phyloP scores from a whole-genome alignment of 495 filamentous ascomycete species.

The Letharia lupina region DNA sequence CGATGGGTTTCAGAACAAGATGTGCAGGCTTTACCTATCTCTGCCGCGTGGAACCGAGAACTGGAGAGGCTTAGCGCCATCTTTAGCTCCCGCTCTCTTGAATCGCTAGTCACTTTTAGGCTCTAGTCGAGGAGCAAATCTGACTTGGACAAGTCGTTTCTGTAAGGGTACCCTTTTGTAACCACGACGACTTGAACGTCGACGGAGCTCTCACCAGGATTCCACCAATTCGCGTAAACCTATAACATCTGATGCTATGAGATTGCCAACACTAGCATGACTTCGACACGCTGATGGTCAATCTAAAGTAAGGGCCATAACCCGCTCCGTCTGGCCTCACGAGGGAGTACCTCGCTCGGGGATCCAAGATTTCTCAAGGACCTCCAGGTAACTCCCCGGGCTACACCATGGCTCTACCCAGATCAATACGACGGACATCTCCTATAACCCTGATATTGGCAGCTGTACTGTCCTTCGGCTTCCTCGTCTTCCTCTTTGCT shows the following conservation, averaged over 20 bases:
- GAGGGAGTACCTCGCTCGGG: slow-evolving; percentile 2
- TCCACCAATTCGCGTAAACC: too few relatives aligned
- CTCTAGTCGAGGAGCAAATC: background rate
- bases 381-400: background rate
- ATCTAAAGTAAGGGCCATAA: background rate
- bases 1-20: too few relatives aligned
- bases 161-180: background rate
- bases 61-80: background rate
- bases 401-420: slow-evolving; percentile 42
- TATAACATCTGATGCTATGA: background rate
- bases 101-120: background rate
- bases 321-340: slow-evolving; percentile 1
- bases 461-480: slow-evolving; percentile 50
- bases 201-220: background rate
- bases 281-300: slow-evolving; percentile 7
- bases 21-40: too few relatives aligned
- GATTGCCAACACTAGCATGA: background rate
- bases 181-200: background rate
- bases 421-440: slow-evolving; percentile 57
- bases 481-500: slow-evolving; percentile 57
- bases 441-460: slow-evolving; percentile 59
- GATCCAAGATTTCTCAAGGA: slow-evolving; percentile 5
- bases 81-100: background rate
- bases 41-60: background rate
- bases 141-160: background rate